Base-by-base conservation (phyloP, 1,284 basidiomycete genomes). In the Ganoderma sinense region DNA sequence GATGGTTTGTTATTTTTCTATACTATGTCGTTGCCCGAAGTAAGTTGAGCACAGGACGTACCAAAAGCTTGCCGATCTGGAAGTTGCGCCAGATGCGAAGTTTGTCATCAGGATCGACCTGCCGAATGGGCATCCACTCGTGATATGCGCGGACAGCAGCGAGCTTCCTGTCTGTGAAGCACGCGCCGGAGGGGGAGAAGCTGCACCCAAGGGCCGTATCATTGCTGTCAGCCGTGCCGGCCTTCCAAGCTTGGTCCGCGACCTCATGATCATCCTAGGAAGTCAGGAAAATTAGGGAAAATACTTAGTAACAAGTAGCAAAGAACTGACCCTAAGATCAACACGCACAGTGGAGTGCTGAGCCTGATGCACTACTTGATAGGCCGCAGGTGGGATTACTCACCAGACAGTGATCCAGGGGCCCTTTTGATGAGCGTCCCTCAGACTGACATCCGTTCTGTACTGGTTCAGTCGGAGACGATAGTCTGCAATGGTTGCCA, bases 121-220 rank as follows among this genome's bases (percentile, higher is more conserved):
- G 89, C 10, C 89, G 84, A 69, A 92, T 89, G 18, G 91, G 90
- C 82, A 92, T 87, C 89, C 90, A 91, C 74, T 91, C 89, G 75
- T 90, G 89, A 77, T 91, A 92, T 0, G 90, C 89, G 39, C 85
- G 84, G 40, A 90, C 86, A 4, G 88, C 90, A 53, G 89, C 87
- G 1, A 89, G 78, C 78, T 91, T 91, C 56, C 91, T 80, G 74
- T 91, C 89, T 5, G 88, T 89, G 81, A 91, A 90, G 74, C 86
- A 88, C 39, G 86, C 85, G 2, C 86, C 86, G 1, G 87, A 88
- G 0, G 86, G 80, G 2, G 87, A 87, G 77, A 87, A 88, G n/a
- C 81, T 77, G 73, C 88, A 89, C 48, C 89, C 89, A 1, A 79
- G 75, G 16, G 83, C 70, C 0, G 88, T 88, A 78, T 92, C 87